Base-by-base conservation (phyloP, 2,329 filamentous ascomycete species). In the Cladosporium sp. region DNA sequence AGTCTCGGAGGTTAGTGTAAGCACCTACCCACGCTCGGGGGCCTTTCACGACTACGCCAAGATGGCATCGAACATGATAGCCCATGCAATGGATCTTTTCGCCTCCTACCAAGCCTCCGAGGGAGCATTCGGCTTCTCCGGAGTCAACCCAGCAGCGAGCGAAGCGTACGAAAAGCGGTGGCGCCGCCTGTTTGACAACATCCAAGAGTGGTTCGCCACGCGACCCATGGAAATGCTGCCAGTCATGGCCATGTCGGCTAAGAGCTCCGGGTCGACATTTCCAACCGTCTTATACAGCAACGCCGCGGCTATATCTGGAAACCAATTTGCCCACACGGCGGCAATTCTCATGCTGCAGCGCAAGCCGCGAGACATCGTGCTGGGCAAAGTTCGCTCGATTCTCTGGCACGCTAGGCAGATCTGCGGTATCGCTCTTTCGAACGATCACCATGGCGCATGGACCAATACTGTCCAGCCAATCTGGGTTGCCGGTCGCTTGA, bases 1-100 rank as follows among this genome's bases (percentile, higher is more conserved):
- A 7, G 64, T 64, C n/a, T 61, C 63, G 8, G 58, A 67, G 13
- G 63, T 67, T 18, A 59, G 61, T 4, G 64, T 69, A 13, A 68
- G 68, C 8, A 36, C 38, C 8, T 50, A 50, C 11, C 47, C 40
- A 22, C 38, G 38, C 30, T 42, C 47, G 5, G 39, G 39, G 5
- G 59, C 20, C 55, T 72, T 30, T 68, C 78, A 82, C 50, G 77
- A 75, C 68, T 72, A 79, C 52, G 78, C 78, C 19, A 80, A 80
- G 53, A 78, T 78, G 56, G 71, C 77, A 3, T 77, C 81, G 4
- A 81, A 75, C 54, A 67, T 82, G 2, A 74, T 72, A 42, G 72
- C 77, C 3, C 71, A 69, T 45, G 70, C 70, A 2, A 57, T 61
- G 19, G 52, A 60, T 3, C 27, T 59, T 1, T 50, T 59, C 15